phyloP scores from a whole-genome alignment of 2,329 filamentous ascomycete genomes.

The Lecanicillium sp. region DNA sequence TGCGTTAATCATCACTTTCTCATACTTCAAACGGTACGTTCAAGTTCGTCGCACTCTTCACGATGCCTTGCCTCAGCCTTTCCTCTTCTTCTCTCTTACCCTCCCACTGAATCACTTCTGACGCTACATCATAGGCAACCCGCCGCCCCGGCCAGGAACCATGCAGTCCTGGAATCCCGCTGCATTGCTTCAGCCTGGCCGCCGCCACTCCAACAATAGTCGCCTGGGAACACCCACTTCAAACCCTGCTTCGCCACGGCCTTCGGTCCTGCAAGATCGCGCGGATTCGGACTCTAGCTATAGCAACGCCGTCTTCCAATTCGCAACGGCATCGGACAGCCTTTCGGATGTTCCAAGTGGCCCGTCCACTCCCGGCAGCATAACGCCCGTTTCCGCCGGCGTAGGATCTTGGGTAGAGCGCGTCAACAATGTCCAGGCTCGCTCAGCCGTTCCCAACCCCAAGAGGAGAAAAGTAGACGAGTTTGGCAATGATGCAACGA shows the following conservation, averaged over 20 bases:
- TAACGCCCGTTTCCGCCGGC: constrained; percentile 29
- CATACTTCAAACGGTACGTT: constrained; percentile 13
- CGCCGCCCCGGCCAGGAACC: constrained; percentile 21
- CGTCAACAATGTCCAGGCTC: constrained; percentile 67
- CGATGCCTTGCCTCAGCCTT: not conserved
- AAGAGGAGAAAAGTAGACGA: constrained; percentile 60
- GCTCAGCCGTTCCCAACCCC: constrained; percentile 49
- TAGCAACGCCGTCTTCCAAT: constrained; percentile 36
- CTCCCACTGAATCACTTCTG: constrained; percentile 4
- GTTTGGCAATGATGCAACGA: constrained; percentile 36
- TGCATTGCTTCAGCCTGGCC: constrained; percentile 34
- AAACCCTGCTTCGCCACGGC: constrained; percentile 20
- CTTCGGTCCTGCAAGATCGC: constrained; percentile 18
- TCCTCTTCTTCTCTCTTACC: not conserved
- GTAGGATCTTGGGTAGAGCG: constrained; percentile 64
- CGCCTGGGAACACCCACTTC: constrained; percentile 22
- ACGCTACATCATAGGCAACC: constrained; percentile 22
- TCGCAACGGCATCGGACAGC: constrained; percentile 31
- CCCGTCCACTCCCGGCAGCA: constrained; percentile 27
- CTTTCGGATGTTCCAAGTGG: constrained; percentile 28
- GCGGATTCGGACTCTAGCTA: constrained; percentile 23
- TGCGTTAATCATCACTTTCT: not conserved
- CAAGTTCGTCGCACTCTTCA: not conserved
- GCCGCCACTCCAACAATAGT: constrained; percentile 24
- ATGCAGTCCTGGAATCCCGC: constrained; percentile 36